Percentiles rank a stretch among this genome's conserved stretches.
Evolutionary conservation across 2,329 filamentous ascomycete genomes (phyloP).

Genomic region (Emmonsiellopsis sp.): DNA sequence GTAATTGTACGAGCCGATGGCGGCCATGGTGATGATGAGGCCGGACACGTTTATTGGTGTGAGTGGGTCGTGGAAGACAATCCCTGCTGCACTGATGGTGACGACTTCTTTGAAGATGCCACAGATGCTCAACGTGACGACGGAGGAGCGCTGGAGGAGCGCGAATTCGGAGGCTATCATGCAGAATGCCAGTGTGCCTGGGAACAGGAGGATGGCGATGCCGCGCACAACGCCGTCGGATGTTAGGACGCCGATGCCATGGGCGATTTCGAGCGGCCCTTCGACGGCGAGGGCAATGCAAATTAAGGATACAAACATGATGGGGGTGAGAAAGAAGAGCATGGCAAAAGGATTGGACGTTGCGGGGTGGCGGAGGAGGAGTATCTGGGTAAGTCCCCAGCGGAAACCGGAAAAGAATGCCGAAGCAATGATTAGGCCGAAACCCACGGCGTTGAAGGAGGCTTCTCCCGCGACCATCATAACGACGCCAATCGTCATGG

Average conservation of each 20-base stretch:
- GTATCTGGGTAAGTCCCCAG: conserved; percentile 96
- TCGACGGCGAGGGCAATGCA: conserved; percentile 78
- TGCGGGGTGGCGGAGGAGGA: conserved; percentile 84
- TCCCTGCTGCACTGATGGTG: conserved; percentile 78
- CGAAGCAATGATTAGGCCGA: conserved; percentile 83
- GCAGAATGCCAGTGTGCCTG: conserved; percentile 80
- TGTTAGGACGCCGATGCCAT: conserved; percentile 56
- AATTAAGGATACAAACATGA: conserved; percentile 85
- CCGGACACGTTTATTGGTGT: conserved; percentile 82
- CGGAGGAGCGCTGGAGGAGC: conserved; percentile 84
- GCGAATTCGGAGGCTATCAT: conserved; percentile 98
- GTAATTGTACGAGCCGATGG: conserved; percentile 86
- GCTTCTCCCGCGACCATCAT: conserved; percentile 98
- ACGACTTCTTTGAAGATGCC: conserved; percentile 99
- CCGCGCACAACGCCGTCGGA: conserved; percentile 57
- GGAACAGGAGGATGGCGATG: conserved; percentile 72
- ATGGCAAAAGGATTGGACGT: conserved; percentile 95
- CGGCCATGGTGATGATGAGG: conserved; percentile 75
- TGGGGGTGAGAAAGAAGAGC: conserved; percentile 92
- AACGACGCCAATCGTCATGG: conserved; percentile 87
- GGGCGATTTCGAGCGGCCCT: conserved; percentile 59
- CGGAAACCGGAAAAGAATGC: conserved; percentile 94
- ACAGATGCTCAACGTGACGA: conserved; percentile 91
- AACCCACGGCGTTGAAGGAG: conserved; percentile 77
- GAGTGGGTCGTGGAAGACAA: conserved; percentile 81